Conservation (phyloP, 2,329 filamentous ascomycete species). For the Hypoxylon sp. region DNA sequence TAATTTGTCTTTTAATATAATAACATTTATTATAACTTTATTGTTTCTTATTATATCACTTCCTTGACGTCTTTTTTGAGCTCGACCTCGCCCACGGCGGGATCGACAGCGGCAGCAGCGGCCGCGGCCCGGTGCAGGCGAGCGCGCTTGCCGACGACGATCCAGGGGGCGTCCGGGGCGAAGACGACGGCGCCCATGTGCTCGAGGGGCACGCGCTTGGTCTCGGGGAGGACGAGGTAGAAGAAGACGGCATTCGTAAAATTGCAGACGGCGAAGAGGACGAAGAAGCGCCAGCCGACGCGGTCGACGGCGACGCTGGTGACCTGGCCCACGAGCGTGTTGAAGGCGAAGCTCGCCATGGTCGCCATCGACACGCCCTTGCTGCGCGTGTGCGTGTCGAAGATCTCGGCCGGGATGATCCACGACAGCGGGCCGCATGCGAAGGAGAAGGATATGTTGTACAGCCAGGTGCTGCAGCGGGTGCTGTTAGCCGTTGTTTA, state of each 20-base stretch:
- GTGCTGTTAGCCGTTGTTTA: slow-evolving; percentile 1
- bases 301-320: slow-evolving; percentile 56
- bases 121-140: slow-evolving; percentile 50
- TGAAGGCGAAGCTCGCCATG: slow-evolving; percentile 76
- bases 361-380: slow-evolving; percentile 79
- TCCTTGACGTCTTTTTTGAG: slow-evolving; percentile 11
- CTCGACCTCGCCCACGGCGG: slow-evolving; percentile 2
- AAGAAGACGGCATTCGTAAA: slow-evolving; percentile 59
- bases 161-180: slow-evolving; percentile 64
- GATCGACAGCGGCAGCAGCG: slow-evolving; percentile 4
- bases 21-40: too few relatives aligned
- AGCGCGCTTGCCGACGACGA: slow-evolving; percentile 66
- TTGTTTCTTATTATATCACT: not conserved
- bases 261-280: slow-evolving; percentile 71
- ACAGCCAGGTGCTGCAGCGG: slow-evolving; percentile 71
- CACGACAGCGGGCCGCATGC: slow-evolving; percentile 72
- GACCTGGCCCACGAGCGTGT: slow-evolving; percentile 60
- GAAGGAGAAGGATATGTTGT: slow-evolving; percentile 78
- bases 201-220: slow-evolving; percentile 67
- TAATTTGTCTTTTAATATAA: too few relatives aligned
- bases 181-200: slow-evolving; percentile 71
- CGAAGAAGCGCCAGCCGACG: slow-evolving; percentile 65
- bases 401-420: slow-evolving; percentile 75
- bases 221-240: slow-evolving; percentile 71
- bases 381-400: slow-evolving; percentile 76